Conservation (phyloP, 257 asterid species). For the Salvia miltiorrhiza region DNA sequence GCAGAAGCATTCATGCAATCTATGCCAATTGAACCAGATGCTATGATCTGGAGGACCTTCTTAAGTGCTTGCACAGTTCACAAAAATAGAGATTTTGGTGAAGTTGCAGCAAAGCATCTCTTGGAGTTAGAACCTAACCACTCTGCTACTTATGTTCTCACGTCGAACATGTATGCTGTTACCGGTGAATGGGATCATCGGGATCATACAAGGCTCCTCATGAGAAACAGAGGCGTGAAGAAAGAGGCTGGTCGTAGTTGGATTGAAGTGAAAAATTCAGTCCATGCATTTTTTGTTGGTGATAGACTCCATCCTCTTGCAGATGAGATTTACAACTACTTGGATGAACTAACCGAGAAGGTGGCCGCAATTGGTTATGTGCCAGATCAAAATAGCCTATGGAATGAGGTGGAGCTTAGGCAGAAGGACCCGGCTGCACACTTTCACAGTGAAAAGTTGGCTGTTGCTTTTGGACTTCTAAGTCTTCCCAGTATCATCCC, state of each 20-base stretch:
- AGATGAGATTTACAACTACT: slow-evolving; percentile 46
- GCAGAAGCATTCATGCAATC: slow-evolving; percentile 67
- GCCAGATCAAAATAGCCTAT: slow-evolving; percentile 54
- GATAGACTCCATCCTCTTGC: slow-evolving; percentile 73
- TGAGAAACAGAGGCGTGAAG: slow-evolving; percentile 76
- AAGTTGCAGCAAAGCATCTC: slow-evolving; percentile 69
- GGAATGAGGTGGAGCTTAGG: slow-evolving; percentile 67
- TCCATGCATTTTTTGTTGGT: slow-evolving; percentile 78
- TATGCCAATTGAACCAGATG: slow-evolving; percentile 77
- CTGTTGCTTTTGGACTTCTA: slow-evolving; percentile 72
- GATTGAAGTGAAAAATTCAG: slow-evolving; percentile 64
- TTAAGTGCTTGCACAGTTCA: slow-evolving; percentile 81
- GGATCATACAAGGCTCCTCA: slow-evolving; percentile 59
- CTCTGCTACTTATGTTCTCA: slow-evolving; percentile 79
- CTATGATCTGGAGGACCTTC: slow-evolving; percentile 94
- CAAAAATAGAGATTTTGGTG: slow-evolving; percentile 68
- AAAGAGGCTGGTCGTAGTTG: slow-evolving; percentile 95
- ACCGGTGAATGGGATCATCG: slow-evolving; percentile 67
- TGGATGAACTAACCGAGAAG: slow-evolving; percentile 51
- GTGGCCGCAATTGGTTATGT: slow-evolving; percentile 56
- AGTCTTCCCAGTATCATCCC: slow-evolving; percentile 50
- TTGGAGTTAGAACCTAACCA: slow-evolving; percentile 68
- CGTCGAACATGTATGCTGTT: slow-evolving; percentile 79
- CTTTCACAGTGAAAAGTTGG: slow-evolving; percentile 77
- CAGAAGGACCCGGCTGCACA: slow-evolving; percentile 55